These are phyloP conservation scores for Boletus fagicola DNA, from an alignment of 768 basidiomycete genomes.

Conservation along the genomic window DNA sequence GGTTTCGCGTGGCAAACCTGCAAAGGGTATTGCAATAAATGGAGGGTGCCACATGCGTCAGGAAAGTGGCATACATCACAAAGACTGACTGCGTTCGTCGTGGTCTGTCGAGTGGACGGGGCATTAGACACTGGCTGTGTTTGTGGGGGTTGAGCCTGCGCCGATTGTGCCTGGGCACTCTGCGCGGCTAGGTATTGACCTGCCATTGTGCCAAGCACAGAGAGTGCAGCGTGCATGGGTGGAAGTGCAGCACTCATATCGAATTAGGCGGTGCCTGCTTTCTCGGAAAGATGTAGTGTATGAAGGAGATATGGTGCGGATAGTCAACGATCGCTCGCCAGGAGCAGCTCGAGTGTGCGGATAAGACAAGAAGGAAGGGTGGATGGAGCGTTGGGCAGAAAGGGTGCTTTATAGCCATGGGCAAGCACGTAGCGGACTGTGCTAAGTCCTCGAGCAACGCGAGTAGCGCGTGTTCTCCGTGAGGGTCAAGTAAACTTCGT, in stretches of 20 bases:
- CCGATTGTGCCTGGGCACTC: slow-evolving; percentile 28
- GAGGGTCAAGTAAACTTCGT: slow-evolving; percentile 21
- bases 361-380: slow-evolving; percentile 48
- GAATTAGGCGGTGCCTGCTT: slow-evolving; percentile 11
- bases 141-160: slow-evolving; percentile 25
- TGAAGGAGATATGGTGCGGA: slow-evolving; percentile 4
- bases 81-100: slow-evolving; percentile 34
- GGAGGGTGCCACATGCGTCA: slow-evolving; percentile 5
- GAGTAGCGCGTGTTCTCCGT: slow-evolving; percentile 32
- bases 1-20: slow-evolving; percentile 57
- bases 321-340: slow-evolving; percentile 26
- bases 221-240: slow-evolving; percentile 37
- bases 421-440: slow-evolving; percentile 10
- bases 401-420: slow-evolving; percentile 28
- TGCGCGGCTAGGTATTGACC: slow-evolving; percentile 37
- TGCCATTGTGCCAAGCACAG: slow-evolving; percentile 36
- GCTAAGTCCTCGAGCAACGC: slow-evolving; percentile 22
- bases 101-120: slow-evolving; percentile 17
- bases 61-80: slow-evolving; percentile 47
- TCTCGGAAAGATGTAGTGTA: slow-evolving; percentile 8
- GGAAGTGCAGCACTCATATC: slow-evolving; percentile 32
- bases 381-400: slow-evolving; percentile 4
- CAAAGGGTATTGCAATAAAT: slow-evolving; percentile 1
- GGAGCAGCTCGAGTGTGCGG: slow-evolving; percentile 29
- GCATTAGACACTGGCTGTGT: slow-evolving; percentile 20